Evolutionary conservation across 345 rosid species (phyloP), one percentile per base, ranked within the genome.

Genomic region (thale cress (Arabidopsis thaliana)): DNA sequence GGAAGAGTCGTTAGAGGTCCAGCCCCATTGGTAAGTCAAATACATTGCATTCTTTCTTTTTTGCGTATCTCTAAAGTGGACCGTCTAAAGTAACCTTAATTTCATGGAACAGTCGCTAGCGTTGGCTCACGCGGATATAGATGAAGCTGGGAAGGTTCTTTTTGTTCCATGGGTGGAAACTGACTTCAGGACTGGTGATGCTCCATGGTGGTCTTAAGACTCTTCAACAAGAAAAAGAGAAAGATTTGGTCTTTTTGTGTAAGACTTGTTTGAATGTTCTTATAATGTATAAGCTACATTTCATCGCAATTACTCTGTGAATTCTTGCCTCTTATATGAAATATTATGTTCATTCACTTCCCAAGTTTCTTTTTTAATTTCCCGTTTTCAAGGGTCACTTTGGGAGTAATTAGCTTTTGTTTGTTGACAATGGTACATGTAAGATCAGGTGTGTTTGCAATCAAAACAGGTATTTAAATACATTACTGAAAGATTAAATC

Each of bases 1-100:
- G 98, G 98, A 60, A 88, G 82, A 85, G 98, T 94, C 41, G 97
- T 94, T 59, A 82, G 98, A 82, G 98, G 98, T 42, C 98, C 98
- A 24, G 97, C 97, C 6, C 98, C 98, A 42, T 78, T 94, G 89
- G 98, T 93, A 77, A 87, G 93, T 76, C 52, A 20, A 33, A 22
- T 41, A 49, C 33, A 78, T 50, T 42, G 33, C 28, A 32, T 30
- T 10, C 16, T 45, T 42, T 61, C 25, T 62, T 16, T 16, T 4
- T 11, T 52, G 34, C 2, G 7, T 25, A 23, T 50, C 69, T 63
- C 7, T 56, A 1, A 25, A 37, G 46, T 46, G 24, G 2, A 62
- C 14, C 30, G 0, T 64, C 22, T 64, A 36, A 76, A 23, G 24
- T 52, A 61, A 71, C 42, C 65, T 41, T 37, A 5, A 12, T 51